Base-by-base conservation (phyloP, 768 basidiomycete species). In the Cubamyces lactineus region DNA sequence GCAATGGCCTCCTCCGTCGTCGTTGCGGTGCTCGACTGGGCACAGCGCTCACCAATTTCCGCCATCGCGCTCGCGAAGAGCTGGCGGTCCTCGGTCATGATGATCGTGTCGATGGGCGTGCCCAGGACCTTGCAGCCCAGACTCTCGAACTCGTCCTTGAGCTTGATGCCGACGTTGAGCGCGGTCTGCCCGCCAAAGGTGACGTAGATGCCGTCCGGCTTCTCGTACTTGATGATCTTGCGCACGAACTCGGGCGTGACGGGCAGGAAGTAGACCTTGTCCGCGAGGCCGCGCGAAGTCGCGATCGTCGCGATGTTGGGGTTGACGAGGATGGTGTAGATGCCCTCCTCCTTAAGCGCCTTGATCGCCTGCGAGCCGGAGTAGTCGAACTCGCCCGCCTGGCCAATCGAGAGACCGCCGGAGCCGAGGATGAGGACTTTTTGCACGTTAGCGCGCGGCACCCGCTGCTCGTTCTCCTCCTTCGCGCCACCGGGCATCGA, bases 311-410 rank as follows among this genome's bases (percentile, higher is more conserved):
- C 97, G 68, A 99, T 99, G 77, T 99, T 99, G 26, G 97, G 96
- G 77, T 98, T 98, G 69, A 99, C 86, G 74, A 99, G 87, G 76
- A 99, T 94, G 61, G 97, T 99, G 78, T 97, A 98, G 72, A 99
- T 98, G 38, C 97, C 97, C 74, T 98, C 97, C 73, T 94, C 94
- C 78, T 98, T 98, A 67, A 99, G 84, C 11, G 97, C 97, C 77
- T 99, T 99, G 84, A 99, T 96, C 13, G 97, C 96, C 74, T 99
- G 97, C 41, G 94, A 96, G 64, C 97, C 97, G 0, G 97, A 98
- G 78, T 99, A 99, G 77, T 99, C 97, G 77, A 99, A 99, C 76
- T 99, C 97, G 67, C 97, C 97, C 0, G 97, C 97, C 73, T 99
- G 97, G 52, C 97, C 97, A 66, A 99, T 99, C 12, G 96, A 98